These are phyloP conservation scores for Pyrus hybrid DNA, from an alignment of 331 rosid species.

Conservation along the genomic window DNA sequence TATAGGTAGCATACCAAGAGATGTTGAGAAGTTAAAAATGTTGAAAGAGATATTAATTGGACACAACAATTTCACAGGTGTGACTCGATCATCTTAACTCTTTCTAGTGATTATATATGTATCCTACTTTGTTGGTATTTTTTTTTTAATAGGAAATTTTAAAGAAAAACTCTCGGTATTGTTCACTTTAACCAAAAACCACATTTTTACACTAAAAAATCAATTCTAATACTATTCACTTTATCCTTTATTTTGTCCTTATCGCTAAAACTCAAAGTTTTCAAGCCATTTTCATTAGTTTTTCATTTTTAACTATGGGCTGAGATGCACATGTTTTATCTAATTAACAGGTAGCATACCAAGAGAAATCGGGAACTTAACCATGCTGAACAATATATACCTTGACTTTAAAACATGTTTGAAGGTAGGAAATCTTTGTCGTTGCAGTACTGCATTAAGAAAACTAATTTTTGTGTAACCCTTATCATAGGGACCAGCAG, in stretches of 20 bases:
- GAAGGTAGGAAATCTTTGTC: neutral
- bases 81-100: neutral
- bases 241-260: too few species aligned
- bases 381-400: neutral
- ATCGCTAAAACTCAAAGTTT: too few species aligned
- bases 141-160: too few species aligned
- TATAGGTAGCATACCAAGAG: conserved; percentile 12
- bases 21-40: neutral
- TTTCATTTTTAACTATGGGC: neutral
- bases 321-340: neutral
- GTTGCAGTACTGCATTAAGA: neutral
- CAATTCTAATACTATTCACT: too few species aligned
- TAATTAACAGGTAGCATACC: neutral
- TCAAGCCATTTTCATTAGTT: too few species aligned
- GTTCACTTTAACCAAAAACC: too few species aligned
- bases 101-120: neutral
- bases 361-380: neutral
- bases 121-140: neutral
- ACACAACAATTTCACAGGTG: neutral
- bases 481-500: too few species aligned
- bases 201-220: too few species aligned
- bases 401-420: neutral
- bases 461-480: too few species aligned
- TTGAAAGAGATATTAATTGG: neutral
- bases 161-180: too few species aligned